phyloP scores from a whole-genome alignment of 306 rosid species.

The Hippophae rhamnoides region DNA sequence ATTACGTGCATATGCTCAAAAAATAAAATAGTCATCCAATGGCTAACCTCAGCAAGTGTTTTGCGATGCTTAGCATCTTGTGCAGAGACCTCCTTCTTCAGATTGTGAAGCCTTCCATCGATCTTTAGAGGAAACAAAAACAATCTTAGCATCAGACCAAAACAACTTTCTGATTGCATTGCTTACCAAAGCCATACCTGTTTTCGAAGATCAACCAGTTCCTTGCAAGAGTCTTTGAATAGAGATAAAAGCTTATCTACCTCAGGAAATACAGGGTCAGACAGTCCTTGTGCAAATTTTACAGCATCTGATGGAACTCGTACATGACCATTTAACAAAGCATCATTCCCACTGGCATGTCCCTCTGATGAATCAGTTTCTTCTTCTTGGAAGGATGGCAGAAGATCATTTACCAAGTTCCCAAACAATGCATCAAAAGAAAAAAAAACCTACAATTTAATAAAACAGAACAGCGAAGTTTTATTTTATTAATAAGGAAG shows the following conservation, averaged over 20 bases:
- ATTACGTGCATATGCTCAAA: not conserved
- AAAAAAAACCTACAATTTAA: slow-evolving; percentile 62
- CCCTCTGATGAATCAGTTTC: slow-evolving; percentile 61
- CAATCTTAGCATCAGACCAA: slow-evolving; percentile 1
- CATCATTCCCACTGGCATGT: slow-evolving; percentile 33
- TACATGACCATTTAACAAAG: slow-evolving; percentile 51
- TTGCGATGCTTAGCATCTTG: slow-evolving; percentile 92
- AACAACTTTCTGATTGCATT: slow-evolving; percentile 3
- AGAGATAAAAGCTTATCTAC: slow-evolving; percentile 74
- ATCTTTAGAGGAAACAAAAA: slow-evolving; percentile 39
- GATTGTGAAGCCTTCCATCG: slow-evolving; percentile 74
- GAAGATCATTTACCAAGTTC: slow-evolving; percentile 78
- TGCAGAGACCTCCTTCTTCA: slow-evolving; percentile 79
- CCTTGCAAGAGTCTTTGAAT: slow-evolving; percentile 88
- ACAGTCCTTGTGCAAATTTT: slow-evolving; percentile 41
- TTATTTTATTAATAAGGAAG: not conserved
- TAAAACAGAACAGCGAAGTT: not conserved
- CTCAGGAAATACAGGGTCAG: slow-evolving; percentile 73
- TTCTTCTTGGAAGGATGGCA: slow-evolving; percentile 72
- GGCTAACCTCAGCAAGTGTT: slow-evolving; percentile 85
- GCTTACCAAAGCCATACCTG: slow-evolving; percentile 45
- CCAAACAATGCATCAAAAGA: slow-evolving; percentile 93
- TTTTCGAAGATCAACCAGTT: slow-evolving; percentile 81
- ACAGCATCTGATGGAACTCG: slow-evolving; percentile 42
- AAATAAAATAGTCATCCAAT: not conserved